phyloP scores from a whole-genome alignment of 257 asterid species.

The Henckelia pumila region DNA sequence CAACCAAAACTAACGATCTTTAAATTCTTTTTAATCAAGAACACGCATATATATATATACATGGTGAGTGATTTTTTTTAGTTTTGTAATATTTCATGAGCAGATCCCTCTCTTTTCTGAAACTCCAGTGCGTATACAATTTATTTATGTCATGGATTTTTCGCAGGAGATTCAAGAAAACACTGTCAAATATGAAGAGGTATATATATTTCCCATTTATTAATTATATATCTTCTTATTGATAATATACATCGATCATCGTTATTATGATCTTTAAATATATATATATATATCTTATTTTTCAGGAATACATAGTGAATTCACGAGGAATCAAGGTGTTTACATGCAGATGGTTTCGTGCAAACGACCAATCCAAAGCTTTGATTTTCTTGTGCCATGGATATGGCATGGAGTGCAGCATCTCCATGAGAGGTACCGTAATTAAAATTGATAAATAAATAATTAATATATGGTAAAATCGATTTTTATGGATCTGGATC shows the following conservation, averaged over 20 bases:
- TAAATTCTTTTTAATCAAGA: too few relatives aligned
- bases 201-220: too few relatives aligned
- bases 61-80: neutral
- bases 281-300: neutral
- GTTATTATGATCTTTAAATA: too few relatives aligned
- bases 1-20: neutral
- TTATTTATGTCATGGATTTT: neutral
- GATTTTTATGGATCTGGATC: neutral
- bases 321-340: constrained; percentile 40
- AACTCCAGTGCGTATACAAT: too few relatives aligned
- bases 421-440: constrained; percentile 51
- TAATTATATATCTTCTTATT: too few relatives aligned
- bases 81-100: too few relatives aligned
- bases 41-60: too few relatives aligned
- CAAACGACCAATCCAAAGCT: constrained; percentile 34
- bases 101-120: too few relatives aligned
- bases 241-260: too few relatives aligned
- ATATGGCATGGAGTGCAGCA: constrained; percentile 60
- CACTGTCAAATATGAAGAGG: neutral
- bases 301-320: constrained; percentile 38
- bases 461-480: too few relatives aligned
- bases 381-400: constrained; percentile 61
- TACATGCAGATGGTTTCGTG: constrained; percentile 46
- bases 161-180: neutral
- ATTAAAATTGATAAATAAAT: neutral